Evolutionary conservation across 345 rosid genomes (phyloP).

Genomic region (Citrus maxima): DNA sequence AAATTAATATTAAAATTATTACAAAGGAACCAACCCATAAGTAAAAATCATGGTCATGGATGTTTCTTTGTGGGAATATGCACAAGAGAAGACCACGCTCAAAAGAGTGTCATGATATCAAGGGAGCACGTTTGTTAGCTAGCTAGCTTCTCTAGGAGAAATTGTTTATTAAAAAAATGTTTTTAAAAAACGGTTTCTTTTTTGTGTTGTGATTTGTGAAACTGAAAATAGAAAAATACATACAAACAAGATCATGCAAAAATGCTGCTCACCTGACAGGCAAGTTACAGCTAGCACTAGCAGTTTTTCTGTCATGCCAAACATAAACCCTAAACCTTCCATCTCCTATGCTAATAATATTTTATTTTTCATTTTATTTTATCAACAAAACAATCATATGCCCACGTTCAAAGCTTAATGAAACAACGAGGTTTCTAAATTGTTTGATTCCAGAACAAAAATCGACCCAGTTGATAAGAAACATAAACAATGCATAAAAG

Average conservation of each 20-base stretch:
- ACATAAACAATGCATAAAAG: neutral
- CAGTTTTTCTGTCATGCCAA: conserved; percentile 44
- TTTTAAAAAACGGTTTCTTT: neutral
- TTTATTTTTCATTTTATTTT: too few species aligned
- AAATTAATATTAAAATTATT: too few species aligned
- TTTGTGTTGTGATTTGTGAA: conserved; percentile 5
- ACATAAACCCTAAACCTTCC: conserved; percentile 50
- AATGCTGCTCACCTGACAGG: conserved; percentile 92
- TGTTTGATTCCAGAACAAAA: neutral
- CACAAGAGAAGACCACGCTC: conserved; percentile 31
- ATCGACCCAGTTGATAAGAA: conserved; percentile 17
- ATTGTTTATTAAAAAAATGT: neutral
- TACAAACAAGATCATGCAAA: conserved; percentile 72
- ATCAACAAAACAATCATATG: conserved; percentile 31
- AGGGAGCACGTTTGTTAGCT: conserved; percentile 52
- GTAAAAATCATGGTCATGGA: conserved; percentile 23
- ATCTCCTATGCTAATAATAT: conserved; percentile 14
- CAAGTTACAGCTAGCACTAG: conserved; percentile 76
- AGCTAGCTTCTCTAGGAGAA: conserved; percentile 23
- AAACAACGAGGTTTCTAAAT: too few species aligned
- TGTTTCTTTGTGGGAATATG: conserved; percentile 4
- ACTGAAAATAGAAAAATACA: neutral
- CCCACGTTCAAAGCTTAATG: conserved; percentile 38
- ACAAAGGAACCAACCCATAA: conserved; percentile 14
- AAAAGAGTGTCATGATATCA: conserved; percentile 41